Conservation (phyloP, 2,329 filamentous ascomycete genomes). For the Cercospora citrullina region DNA sequence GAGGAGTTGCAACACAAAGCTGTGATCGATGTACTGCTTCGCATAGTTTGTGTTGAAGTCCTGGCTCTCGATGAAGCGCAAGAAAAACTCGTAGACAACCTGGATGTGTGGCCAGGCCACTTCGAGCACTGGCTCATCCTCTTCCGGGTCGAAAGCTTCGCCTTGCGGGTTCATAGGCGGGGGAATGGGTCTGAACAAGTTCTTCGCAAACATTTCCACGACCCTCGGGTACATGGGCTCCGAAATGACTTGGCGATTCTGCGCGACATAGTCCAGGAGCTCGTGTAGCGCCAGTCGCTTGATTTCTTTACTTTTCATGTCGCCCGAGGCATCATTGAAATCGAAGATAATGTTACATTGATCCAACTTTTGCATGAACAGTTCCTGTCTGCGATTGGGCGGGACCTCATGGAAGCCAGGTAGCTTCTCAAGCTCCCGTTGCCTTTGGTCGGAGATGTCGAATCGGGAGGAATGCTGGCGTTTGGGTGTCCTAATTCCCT, state of each 20-base stretch:
- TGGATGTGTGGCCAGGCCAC: slow-evolving; percentile 99
- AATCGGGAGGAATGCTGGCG: slow-evolving; percentile 97
- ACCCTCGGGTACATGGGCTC: slow-evolving; percentile 99
- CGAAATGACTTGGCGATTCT: slow-evolving; percentile 97
- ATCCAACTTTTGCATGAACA: slow-evolving; percentile 99
- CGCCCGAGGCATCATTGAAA: slow-evolving; percentile 95
- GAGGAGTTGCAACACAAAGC: slow-evolving; percentile 91
- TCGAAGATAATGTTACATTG: slow-evolving; percentile 99
- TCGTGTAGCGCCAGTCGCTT: slow-evolving; percentile 95
- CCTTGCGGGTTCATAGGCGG: slow-evolving; percentile 97
- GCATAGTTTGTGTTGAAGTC: slow-evolving; percentile 99
- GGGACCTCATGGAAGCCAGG: slow-evolving; percentile 97
- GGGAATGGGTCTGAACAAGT: slow-evolving; percentile 93
- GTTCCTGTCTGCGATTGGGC: slow-evolving; percentile 87
- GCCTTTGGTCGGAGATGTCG: slow-evolving; percentile 88
- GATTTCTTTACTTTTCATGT: slow-evolving; percentile 99
- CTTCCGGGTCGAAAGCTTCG: slow-evolving; percentile 96
- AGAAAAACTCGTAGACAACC: slow-evolving; percentile 98
- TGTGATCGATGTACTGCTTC: slow-evolving; percentile 97
- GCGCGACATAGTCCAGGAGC: slow-evolving; percentile 94
- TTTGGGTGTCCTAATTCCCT: slow-evolving; percentile 92
- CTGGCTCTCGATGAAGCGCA: slow-evolving; percentile 97
- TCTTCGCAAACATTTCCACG: slow-evolving; percentile 99
- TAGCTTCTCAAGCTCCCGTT: slow-evolving; percentile 91
- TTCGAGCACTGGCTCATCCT: slow-evolving; percentile 96